These are phyloP conservation scores for Puya raimondii DNA, from an alignment of 176 grass and related monocot species.

Conservation along the genomic window DNA sequence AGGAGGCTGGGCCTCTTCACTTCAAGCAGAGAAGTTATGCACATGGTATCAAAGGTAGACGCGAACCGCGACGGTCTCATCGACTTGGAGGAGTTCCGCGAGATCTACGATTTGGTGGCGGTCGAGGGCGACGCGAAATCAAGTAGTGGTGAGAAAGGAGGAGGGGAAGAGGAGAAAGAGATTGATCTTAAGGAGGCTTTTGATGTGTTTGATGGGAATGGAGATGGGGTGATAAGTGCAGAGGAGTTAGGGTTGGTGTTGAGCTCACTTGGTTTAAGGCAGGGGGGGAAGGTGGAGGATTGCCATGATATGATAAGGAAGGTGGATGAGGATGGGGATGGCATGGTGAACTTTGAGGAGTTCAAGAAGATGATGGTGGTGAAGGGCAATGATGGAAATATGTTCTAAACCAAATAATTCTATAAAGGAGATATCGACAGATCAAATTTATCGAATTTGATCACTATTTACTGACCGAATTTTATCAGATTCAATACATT, in stretches of 20 bases:
- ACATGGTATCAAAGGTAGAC: slow-evolving; percentile 68
- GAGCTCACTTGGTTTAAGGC: slow-evolving; percentile 54
- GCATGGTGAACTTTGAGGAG: slow-evolving; percentile 84
- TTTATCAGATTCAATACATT: too few species aligned
- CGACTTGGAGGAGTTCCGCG: slow-evolving; percentile 73
- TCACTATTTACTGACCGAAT: too few species aligned
- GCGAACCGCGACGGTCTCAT: slow-evolving; percentile 80
- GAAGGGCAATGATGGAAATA: not conserved
- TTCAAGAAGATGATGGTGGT: slow-evolving; percentile 95
- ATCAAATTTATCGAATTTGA: not conserved
- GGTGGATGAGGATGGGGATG: slow-evolving; percentile 83
- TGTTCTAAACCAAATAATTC: not conserved
- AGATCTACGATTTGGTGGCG: slow-evolving; percentile 55
- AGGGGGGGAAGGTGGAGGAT: slow-evolving; percentile 43
- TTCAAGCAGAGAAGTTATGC: slow-evolving; percentile 36
- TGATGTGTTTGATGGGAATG: slow-evolving; percentile 82
- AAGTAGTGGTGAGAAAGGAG: not conserved
- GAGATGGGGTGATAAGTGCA: slow-evolving; percentile 76
- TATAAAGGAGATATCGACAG: not conserved
- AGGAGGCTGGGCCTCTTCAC: slow-evolving; percentile 52
- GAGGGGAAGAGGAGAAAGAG: slow-evolving; percentile 32
- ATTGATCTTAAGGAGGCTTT: slow-evolving; percentile 76
- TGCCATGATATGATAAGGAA: slow-evolving; percentile 82
- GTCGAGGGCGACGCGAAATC: not conserved
- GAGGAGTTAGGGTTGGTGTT: slow-evolving; percentile 79